Evolutionary conservation across 768 basidiomycete genomes (phyloP), one percentile per base, ranked within the genome.

Genomic region (Boletus sp.): DNA sequence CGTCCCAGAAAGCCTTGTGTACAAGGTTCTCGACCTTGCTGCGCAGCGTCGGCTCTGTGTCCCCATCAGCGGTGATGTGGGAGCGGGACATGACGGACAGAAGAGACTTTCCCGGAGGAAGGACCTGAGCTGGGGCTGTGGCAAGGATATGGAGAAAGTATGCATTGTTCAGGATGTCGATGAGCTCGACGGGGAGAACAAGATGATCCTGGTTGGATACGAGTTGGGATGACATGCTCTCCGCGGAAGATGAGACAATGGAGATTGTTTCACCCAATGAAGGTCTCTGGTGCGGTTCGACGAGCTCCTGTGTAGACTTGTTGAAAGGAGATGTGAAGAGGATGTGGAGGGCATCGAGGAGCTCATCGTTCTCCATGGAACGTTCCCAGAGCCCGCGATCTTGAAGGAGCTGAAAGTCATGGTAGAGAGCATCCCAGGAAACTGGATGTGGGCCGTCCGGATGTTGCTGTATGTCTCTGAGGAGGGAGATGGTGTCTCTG

Each of bases 61-160:
- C 62, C 17, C 55, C 61, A n/a, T 55, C 57, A 27, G 47, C 44
- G 38, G 57, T 48, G 17, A 47, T 54, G 42, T 59, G 60, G 0
- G 71, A 55, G 17, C 62, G 61, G 19, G 77, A 72, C 66, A 90
- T 72, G 73, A 84, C 78, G 8, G 88, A 87, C 5, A 89, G 68
- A 5, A 89, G 71, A 1, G 87, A 87, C 67, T 90, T 90, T 47
- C 84, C 85, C 1, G 83, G 79, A 3, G 88, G 85, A n/a, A 90
- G 70, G 8, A 86, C 77, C 42, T 74, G 77, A 0, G 72, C 62
- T 7, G 85, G 81, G 39, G 88, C 79, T 4, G 79, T 84, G 4
- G 83, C 82, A 11, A 90, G 80, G n/a, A 81, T 58, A 63, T 88
- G 85, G 9, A 90, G 76, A 58, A 86, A 84, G 64, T 83, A 84